A percentile compares a stretch with the other conserved stretches of the same genome.
phyloP scores from a whole-genome alignment of 2,329 filamentous ascomycete genomes.

The Tolypocladium sp. region DNA sequence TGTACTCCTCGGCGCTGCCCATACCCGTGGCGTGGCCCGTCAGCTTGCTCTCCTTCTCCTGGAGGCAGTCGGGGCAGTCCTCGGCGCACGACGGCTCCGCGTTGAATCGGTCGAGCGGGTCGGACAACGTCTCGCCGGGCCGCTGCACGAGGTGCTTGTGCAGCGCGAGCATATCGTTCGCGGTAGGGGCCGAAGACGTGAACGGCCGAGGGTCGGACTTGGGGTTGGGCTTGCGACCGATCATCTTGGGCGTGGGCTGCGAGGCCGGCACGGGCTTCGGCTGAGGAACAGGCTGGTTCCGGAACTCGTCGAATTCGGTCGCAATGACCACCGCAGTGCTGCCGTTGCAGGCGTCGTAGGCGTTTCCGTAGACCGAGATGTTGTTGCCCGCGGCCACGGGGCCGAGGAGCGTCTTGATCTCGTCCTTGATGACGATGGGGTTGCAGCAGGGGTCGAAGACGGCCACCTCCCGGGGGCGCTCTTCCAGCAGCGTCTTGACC shows the following conservation, averaged over 20 bases:
- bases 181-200: conserved; percentile 21
- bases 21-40: conserved; percentile 31
- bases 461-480: conserved; percentile 53
- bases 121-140: conserved; percentile 18
- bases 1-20: conserved; percentile 34
- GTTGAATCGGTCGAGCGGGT: conserved; percentile 37
- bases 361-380: conserved; percentile 37
- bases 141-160: conserved; percentile 35
- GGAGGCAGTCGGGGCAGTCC: conserved; percentile 41
- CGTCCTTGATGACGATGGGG: conserved; percentile 37
- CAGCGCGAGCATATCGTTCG: conserved; percentile 37
- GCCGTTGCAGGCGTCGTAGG: conserved; percentile 38
- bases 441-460: conserved; percentile 61
- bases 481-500: conserved; percentile 55
- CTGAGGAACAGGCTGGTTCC: conserved; percentile 26
- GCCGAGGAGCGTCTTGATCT: conserved; percentile 37
- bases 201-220: conserved; percentile 40
- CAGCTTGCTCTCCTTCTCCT: conserved; percentile 27
- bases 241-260: conserved; percentile 18
- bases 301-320: conserved; percentile 50
- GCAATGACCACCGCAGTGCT: conserved; percentile 43
- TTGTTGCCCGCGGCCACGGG: conserved; percentile 29
- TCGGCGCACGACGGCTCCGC: conserved; percentile 33
- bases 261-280: conserved; percentile 16
- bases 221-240: conserved; percentile 26